phyloP scores from a whole-genome alignment of 805 yeast genomes.

The Cyberlindnera mrakii region DNA sequence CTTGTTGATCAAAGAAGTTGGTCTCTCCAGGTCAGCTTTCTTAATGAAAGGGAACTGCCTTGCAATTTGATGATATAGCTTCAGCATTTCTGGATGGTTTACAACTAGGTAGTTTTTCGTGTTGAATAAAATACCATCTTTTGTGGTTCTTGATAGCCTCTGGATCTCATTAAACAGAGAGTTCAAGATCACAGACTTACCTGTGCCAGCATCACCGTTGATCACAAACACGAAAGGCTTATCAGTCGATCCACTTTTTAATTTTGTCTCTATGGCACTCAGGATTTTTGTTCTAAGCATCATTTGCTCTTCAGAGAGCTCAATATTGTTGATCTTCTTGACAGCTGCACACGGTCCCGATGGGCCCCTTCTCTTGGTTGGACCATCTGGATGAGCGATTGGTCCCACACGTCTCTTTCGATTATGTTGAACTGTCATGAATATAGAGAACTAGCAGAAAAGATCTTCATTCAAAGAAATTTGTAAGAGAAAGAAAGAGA shows the following conservation, averaged over 20 bases:
- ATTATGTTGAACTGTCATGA: not conserved
- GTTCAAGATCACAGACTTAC: constrained; percentile 38
- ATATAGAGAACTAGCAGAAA: not conserved
- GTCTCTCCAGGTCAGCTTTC: constrained; percentile 36
- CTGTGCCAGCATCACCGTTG: constrained; percentile 45
- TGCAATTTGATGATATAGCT: constrained; percentile 35
- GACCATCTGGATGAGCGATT: not conserved
- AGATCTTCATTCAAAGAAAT: not conserved
- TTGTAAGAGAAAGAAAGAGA: not conserved
- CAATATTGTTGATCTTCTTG: constrained; percentile 30
- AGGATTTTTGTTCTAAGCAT: constrained; percentile 25
- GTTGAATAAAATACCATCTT: constrained; percentile 19
- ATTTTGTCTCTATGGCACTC: constrained; percentile 23
- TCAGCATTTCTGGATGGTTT: constrained; percentile 44
- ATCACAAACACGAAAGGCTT: constrained; percentile 34
- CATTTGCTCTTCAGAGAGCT: constrained; percentile 33
- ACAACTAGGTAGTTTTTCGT: constrained; percentile 36
- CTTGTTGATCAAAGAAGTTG: constrained; percentile 37
- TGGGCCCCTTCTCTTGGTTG: not conserved
- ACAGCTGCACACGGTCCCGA: constrained; percentile 23
- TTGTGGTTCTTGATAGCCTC: constrained; percentile 18
- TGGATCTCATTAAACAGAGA: constrained; percentile 39
- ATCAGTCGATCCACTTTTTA: constrained; percentile 9
- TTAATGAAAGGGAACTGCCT: constrained; percentile 31
- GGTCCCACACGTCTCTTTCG: not conserved